A percentile compares a stretch with the other conserved stretches of the same genome.
Evolutionary conservation across 2,329 filamentous ascomycete species (phyloP).

Genomic region (Fonsecaea nubica): DNA sequence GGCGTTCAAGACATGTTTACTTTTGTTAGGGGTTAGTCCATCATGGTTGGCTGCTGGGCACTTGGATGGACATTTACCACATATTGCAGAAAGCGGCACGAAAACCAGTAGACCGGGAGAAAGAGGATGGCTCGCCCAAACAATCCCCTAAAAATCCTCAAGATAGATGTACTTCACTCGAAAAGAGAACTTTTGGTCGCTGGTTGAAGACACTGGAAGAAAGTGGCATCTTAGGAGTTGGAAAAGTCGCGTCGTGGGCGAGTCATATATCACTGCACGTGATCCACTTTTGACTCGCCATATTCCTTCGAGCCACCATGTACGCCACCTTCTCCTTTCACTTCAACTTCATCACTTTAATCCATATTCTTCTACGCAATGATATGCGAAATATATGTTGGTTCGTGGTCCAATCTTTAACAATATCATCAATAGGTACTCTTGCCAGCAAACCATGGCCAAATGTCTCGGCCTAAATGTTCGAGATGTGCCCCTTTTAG

Average conservation of each 20-base stretch:
- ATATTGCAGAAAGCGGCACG: background rate
- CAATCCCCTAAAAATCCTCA: background rate
- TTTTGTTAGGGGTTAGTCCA: slow-evolving; percentile 56
- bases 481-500: background rate
- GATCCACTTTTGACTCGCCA: slow-evolving; percentile 1
- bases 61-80: slow-evolving; percentile 11
- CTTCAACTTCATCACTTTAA: background rate
- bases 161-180: background rate
- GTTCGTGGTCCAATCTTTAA: background rate
- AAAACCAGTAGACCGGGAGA: background rate
- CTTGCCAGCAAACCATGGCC: background rate
- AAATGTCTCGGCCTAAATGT: background rate
- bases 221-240: background rate
- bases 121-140: background rate
- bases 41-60: background rate
- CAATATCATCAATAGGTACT: background rate
- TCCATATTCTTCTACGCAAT: background rate
- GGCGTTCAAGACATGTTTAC: slow-evolving; percentile 98
- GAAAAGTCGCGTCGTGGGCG: slow-evolving; percentile 15
- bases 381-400: too few relatives aligned
- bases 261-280: slow-evolving; percentile 14
- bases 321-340: background rate
- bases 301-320: background rate
- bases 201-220: background rate
- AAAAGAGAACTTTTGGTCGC: background rate